A percentile compares a stretch with the other conserved stretches of the same genome.
Conservation (phyloP, 1,284 basidiomycete species). For the Pseudozyma flocculosa region DNA sequence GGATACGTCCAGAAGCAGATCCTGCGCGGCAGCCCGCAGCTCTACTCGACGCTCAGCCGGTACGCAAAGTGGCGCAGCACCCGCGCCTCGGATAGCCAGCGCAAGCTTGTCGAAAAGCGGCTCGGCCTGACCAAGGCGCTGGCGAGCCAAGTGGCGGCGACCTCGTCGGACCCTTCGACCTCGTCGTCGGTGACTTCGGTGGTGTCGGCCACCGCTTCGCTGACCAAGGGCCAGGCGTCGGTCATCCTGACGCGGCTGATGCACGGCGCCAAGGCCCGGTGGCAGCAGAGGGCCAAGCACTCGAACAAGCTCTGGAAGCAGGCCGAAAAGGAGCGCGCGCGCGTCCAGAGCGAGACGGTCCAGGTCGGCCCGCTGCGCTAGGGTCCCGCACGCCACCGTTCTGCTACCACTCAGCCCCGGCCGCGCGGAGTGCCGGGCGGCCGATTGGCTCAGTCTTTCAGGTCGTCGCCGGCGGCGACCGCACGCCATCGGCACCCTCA, state of each 20-base stretch:
- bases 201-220: neutral
- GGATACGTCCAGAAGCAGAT: constrained; percentile 67
- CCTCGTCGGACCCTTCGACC: constrained; percentile 46
- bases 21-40: constrained; percentile 58
- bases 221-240: constrained; percentile 46
- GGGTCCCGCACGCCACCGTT: too few relatives aligned
- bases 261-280: constrained; percentile 36
- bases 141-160: too few relatives aligned
- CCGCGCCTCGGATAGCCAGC: constrained; percentile 70
- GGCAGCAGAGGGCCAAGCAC: constrained; percentile 28
- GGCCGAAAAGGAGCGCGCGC: constrained; percentile 23
- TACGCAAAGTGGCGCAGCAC: constrained; percentile 71
- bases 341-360: constrained; percentile 26
- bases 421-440: too few relatives aligned
- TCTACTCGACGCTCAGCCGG: constrained; percentile 26
- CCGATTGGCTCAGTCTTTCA: too few relatives aligned
- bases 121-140: constrained; percentile 52
- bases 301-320: constrained; percentile 22
- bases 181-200: neutral
- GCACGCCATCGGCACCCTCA: too few relatives aligned
- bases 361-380: constrained; percentile 28
- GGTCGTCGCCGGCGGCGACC: too few relatives aligned
- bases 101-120: constrained; percentile 67
- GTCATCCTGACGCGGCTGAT: constrained; percentile 35
- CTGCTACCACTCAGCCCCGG: too few relatives aligned